phyloP scores from a whole-genome alignment of 2,329 filamentous ascomycete genomes.

The Aspergillus fischeri region DNA sequence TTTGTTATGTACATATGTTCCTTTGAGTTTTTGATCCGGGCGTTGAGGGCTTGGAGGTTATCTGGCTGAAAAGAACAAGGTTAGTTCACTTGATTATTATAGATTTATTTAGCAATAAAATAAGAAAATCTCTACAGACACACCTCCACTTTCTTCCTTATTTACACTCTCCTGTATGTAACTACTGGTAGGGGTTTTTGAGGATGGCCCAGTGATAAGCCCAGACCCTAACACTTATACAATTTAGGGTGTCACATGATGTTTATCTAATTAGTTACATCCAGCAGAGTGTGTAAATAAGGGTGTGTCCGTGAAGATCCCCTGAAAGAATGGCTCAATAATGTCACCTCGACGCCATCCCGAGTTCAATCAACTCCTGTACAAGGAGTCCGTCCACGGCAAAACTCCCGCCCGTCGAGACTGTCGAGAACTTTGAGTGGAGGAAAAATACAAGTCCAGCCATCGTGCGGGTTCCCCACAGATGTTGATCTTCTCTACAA shows the following conservation, averaged over 20 bases:
- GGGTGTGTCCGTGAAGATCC: too few species aligned
- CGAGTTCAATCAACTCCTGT: background rate
- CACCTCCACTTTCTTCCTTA: too few species aligned
- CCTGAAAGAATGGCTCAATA: too few species aligned
- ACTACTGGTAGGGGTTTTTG: too few species aligned
- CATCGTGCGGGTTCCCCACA: background rate
- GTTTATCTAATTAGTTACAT: too few species aligned
- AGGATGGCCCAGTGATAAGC: too few species aligned
- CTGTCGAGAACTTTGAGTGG: conserved; percentile 1
- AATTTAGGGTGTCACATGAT: too few species aligned
- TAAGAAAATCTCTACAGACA: background rate
- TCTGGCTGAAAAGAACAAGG: background rate
- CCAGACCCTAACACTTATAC: too few species aligned
- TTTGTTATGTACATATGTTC: background rate
- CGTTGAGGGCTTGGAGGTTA: background rate
- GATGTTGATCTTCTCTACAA: background rate
- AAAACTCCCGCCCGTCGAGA: background rate
- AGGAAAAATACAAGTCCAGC: conserved; percentile 4
- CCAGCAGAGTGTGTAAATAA: too few species aligned
- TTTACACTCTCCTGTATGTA: too few species aligned
- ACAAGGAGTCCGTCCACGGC: background rate
- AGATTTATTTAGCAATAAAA: background rate
- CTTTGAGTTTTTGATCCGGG: background rate
- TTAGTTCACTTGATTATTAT: background rate
- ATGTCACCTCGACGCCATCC: background rate